Conservation (phyloP, 1,139 yeast species). For the Wickerhamomyces sp. region DNA sequence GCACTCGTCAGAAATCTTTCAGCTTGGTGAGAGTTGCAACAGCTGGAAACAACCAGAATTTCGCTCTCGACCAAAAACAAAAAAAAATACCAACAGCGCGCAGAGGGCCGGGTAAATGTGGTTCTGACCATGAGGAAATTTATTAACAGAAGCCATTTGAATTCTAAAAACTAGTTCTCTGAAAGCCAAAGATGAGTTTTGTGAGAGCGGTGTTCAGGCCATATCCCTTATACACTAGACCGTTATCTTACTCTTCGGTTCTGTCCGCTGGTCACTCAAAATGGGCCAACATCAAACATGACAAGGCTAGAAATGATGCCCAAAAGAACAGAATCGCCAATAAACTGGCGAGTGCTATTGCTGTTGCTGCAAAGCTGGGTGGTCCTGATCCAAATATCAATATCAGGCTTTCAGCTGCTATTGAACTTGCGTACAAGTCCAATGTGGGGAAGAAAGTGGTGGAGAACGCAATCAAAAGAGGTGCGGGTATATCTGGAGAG, state of each 20-base stretch:
- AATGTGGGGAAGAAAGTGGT: slow-evolving; percentile 82
- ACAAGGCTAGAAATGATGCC: slow-evolving; percentile 90
- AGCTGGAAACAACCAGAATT: too few species aligned
- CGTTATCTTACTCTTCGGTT: slow-evolving; percentile 3
- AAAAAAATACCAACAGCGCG: too few species aligned
- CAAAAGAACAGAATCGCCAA: slow-evolving; percentile 66
- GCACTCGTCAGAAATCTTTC: too few species aligned
- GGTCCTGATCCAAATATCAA: slow-evolving; percentile 59
- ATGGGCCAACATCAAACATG: slow-evolving; percentile 94
- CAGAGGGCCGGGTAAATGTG: too few species aligned
- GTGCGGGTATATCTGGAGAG: slow-evolving; percentile 53
- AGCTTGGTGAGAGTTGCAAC: too few species aligned
- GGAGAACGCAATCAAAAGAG: slow-evolving; percentile 83
- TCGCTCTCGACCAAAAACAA: too few species aligned
- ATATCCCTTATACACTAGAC: not conserved
- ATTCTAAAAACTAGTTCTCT: too few species aligned
- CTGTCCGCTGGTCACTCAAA: slow-evolving; percentile 67
- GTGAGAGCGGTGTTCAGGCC: too few species aligned
- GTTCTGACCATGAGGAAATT: too few species aligned
- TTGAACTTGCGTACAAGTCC: slow-evolving; percentile 73
- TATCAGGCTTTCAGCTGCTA: slow-evolving; percentile 64
- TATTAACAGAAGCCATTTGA: too few species aligned
- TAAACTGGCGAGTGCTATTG: slow-evolving; percentile 67
- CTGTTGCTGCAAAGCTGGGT: slow-evolving; percentile 65
- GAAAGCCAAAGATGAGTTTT: too few species aligned